Conservation (phyloP, 306 rosid species). For the Casuarina equisetifolia region DNA sequence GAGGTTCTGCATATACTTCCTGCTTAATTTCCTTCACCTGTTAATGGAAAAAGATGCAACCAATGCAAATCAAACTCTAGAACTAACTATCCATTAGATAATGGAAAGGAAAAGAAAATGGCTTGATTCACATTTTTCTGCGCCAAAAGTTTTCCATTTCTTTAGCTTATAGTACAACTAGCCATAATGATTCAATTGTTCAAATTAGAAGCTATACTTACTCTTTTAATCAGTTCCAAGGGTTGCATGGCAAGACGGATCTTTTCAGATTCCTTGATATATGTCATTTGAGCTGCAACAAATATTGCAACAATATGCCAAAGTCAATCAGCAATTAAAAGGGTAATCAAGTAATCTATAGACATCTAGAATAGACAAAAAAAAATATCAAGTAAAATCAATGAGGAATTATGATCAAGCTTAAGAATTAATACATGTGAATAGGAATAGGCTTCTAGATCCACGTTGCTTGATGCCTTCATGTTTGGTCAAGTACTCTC, state of each 20-base stretch:
- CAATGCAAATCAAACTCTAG: neutral
- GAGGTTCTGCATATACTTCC: conserved; percentile 64
- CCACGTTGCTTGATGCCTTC: neutral
- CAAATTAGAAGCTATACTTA: conserved; percentile 34
- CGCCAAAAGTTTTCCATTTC: neutral
- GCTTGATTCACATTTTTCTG: neutral
- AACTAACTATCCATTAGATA: neutral
- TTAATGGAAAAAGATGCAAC: conserved; percentile 25
- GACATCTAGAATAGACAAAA: neutral
- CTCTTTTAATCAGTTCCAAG: conserved; percentile 87
- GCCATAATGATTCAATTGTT: neutral
- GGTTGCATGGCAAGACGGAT: conserved; percentile 91
- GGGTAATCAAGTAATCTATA: neutral
- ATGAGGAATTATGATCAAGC: conserved; percentile 9
- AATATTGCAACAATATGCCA: neutral
- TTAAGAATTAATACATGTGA: conserved; percentile 11
- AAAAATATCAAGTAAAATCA: neutral
- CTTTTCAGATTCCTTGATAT: conserved; percentile 75
- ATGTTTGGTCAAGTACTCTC: neutral
- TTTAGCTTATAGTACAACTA: neutral
- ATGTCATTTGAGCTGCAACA: conserved; percentile 64
- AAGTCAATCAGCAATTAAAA: conserved; percentile 5
- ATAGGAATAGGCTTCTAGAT: conserved; percentile 11
- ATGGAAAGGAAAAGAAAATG: neutral
- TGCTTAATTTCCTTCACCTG: conserved; percentile 91